Percentiles rank a stretch among this genome's conserved stretches.
Conservation (phyloP, 306 rosid genomes). For the Rosa rugosa region DNA sequence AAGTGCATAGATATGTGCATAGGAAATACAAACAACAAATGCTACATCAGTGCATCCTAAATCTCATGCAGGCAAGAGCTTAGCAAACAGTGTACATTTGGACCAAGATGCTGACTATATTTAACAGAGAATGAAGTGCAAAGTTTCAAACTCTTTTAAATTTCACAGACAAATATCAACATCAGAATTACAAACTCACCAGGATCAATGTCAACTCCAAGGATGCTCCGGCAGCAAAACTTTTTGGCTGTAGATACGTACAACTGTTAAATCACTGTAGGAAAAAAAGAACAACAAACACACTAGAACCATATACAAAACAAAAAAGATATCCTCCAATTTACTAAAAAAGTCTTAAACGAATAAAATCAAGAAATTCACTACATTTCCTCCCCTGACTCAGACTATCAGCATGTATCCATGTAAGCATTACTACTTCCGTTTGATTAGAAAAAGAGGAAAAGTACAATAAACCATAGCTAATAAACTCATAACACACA, state of each 20-base stretch:
- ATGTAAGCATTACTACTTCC: not conserved
- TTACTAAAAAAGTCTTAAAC: not conserved
- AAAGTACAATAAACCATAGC: not conserved
- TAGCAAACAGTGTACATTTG: not conserved
- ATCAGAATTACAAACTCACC: constrained; percentile 52
- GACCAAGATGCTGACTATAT: not conserved
- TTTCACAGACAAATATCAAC: constrained; percentile 8
- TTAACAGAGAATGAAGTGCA: constrained; percentile 6
- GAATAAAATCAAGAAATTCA: not conserved
- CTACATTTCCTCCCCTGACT: not conserved
- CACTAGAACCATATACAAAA: not conserved
- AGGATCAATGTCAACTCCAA: constrained; percentile 86
- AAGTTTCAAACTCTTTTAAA: constrained; percentile 1
- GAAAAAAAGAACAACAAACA: not conserved
- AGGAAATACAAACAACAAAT: not conserved
- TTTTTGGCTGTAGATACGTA: constrained; percentile 55
- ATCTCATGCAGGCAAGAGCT: not conserved
- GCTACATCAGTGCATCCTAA: not conserved
- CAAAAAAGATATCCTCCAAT: not conserved
- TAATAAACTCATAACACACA: not conserved
- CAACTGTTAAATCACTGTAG: constrained; percentile 10
- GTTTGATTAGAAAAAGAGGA: not conserved
- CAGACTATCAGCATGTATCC: no score
- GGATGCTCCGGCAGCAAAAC: constrained; percentile 72
- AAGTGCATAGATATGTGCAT: not conserved